Base-by-base conservation (phyloP, 2,329 filamentous ascomycete genomes). In the Cercospora beticola region DNA sequence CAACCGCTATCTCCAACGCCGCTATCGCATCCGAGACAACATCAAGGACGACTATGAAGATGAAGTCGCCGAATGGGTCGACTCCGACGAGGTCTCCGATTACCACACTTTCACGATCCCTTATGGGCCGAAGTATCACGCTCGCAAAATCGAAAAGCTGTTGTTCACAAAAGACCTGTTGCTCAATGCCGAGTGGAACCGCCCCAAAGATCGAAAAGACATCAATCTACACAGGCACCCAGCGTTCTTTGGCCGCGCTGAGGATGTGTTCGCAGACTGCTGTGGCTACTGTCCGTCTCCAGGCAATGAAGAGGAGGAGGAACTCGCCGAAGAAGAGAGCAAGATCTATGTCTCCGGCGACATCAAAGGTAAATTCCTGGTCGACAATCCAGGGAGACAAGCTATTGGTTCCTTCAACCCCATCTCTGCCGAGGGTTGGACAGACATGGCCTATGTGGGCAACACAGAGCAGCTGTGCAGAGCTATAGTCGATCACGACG, bases 121-220 rank as follows among this genome's bases (percentile, higher is more conserved):
- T 0, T 93, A 91, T 70, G 90, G 90, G 2, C 77, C 78, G 4
- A 80, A 80, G 56, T 81, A 79, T 70, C 75, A 81, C 66, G 88
- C 90, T 14, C 88, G 88, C 75, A 88, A 89, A 74, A 94, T 96
- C 66, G 92, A 96, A 78, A 93, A 91, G 76, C 83, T 96, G 0
- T 87, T 93, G 56, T 96, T 92, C 76, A 92, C 90, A 1, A 90
- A 92, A 71, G 93, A 97, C 76, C 79, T 96, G 18, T 83, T 96
- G 7, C 86, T 96, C 18, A 95, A 96, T 74, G 91, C 91, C 0
- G 92, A 96, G 76, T 96, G 93, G 92, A 96, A 95, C 74, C 88
- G 90, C 71, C 83, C 86, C 0, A 88, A 92, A 69, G 89, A 93
- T 52, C 87, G 92, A n/a, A 61, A 56, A 9, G 83, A 89, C 28